Percentiles rank a stretch among this genome's conserved stretches.
Conservation (phyloP, 2,329 filamentous ascomycete genomes). For the Xenoacremonium recifei region DNA sequence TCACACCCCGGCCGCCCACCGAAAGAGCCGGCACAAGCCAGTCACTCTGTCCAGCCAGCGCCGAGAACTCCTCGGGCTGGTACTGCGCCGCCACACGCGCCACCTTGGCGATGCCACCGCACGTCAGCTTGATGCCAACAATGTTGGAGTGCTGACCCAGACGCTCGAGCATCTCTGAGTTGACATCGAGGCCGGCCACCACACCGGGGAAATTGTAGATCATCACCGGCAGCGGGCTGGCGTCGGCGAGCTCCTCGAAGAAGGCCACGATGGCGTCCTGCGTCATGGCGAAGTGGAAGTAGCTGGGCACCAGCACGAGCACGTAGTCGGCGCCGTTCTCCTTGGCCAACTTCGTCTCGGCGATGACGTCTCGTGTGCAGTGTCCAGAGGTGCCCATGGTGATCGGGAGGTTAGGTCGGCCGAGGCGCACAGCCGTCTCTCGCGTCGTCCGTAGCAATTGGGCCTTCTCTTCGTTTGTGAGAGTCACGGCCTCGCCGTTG, state of each 20-base stretch:
- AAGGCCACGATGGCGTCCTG: constrained; percentile 59
- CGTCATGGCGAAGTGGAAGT: constrained; percentile 65
- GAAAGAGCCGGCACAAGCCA: constrained; percentile 63
- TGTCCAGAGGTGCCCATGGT: constrained; percentile 67
- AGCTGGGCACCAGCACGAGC: constrained; percentile 67
- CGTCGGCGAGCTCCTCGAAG: constrained; percentile 58
- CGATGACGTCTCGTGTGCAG: constrained; percentile 64
- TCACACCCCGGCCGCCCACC: constrained; percentile 57
- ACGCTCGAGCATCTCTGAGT: constrained; percentile 61
- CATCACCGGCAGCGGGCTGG: constrained; percentile 60
- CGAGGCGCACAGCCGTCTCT: constrained; percentile 54
- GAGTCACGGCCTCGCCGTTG: constrained; percentile 72
- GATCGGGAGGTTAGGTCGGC: constrained; percentile 57
- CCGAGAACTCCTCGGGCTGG: constrained; percentile 53
- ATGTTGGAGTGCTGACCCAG: constrained; percentile 62
- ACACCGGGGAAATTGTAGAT: constrained; percentile 75
- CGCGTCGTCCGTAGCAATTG: constrained; percentile 61
- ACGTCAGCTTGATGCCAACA: constrained; percentile 70
- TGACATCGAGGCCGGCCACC: constrained; percentile 64
- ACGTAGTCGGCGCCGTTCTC: constrained; percentile 66
- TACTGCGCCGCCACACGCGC: constrained; percentile 56
- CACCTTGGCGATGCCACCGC: constrained; percentile 72
- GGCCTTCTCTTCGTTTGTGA: constrained; percentile 62
- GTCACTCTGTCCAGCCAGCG: constrained; percentile 72
- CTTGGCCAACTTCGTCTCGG: constrained; percentile 60